phyloP scores from a whole-genome alignment of 2,329 filamentous ascomycete genomes.

The Daldinia sp. region DNA sequence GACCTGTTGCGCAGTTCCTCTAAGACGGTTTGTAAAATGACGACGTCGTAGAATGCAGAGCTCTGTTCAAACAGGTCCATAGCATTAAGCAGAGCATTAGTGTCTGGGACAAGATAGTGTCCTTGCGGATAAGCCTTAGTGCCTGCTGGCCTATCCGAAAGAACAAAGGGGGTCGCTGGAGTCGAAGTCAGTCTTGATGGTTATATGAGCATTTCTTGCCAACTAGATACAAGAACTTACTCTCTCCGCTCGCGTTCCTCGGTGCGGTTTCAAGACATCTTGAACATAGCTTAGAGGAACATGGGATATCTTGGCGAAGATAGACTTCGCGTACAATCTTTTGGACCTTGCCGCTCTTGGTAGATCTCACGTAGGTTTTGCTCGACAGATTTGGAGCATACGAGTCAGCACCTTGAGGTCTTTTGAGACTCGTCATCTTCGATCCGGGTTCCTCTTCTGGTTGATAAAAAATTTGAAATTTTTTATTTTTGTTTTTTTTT shows the following conservation, averaged over 20 bases:
- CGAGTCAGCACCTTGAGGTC: constrained; percentile 61
- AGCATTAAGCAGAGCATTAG: constrained; percentile 91
- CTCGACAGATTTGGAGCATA: constrained; percentile 81
- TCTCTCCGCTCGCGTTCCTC: constrained; percentile 77
- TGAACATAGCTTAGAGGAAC: constrained; percentile 88
- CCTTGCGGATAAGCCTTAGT: constrained; percentile 84
- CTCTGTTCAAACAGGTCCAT: constrained; percentile 98
- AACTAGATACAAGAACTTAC: constrained; percentile 57
- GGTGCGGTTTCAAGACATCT: constrained; percentile 78
- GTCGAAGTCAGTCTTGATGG: constrained; percentile 29
- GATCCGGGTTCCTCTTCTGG: constrained; percentile 11
- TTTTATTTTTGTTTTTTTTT: background rate
- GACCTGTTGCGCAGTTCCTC: constrained; percentile 96
- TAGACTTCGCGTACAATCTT: constrained; percentile 99
- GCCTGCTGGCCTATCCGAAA: constrained; percentile 86
- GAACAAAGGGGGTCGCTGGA: constrained; percentile 80
- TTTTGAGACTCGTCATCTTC: constrained; percentile 72
- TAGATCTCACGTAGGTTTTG: constrained; percentile 95
- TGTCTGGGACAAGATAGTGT: constrained; percentile 95
- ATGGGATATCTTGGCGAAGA: constrained; percentile 94
- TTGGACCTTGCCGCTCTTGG: constrained; percentile 95
- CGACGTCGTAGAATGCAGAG: constrained; percentile 93
- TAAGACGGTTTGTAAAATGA: constrained; percentile 93
- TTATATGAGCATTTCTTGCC: background rate
- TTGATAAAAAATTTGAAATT: no score